Base-by-base conservation (phyloP, 2,329 filamentous ascomycete genomes). In the Chrysoporthe puriensis region DNA sequence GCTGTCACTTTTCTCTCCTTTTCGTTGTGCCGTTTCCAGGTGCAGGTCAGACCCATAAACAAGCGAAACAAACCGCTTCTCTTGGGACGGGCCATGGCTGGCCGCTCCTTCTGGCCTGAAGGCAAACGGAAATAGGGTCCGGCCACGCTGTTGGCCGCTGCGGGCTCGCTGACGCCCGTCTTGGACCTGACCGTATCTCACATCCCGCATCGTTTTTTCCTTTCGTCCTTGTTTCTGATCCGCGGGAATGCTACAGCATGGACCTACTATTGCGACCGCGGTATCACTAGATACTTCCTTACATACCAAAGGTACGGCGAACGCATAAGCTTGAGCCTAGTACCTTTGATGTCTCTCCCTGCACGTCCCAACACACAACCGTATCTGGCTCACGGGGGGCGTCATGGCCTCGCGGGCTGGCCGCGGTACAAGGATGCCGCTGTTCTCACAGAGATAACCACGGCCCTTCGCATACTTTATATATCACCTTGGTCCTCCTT, bases 311-410 rank as follows among this genome's bases (percentile, higher is more conserved):
- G 40, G 43, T 60, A 62, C 52, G 63, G 21, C 42, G 4, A 18
- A 34, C 14, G 43, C 59, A 34, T 43, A 61, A 34, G 59, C 59
- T 1, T 9, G 43, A 48, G 43, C 21, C 32, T 44, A 8, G 36
- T 66, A 69, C 64, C 59, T 46, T 66, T 62, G 52, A 63, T 63
- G 48, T 65, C 56, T 52, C 62, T 43, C 52, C 46, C 46, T 52
- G 58, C 58, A 40, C 56, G 52, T 63, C 58, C 44, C 36, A 26
- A 50, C 34, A n/a, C 18, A 21, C 40, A 46, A 26, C 26, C 48
- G 21, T 43, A 40, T 34, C 46, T 36, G 36, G 57, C 44, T 34
- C 50, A 43, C n/a, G 21, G 13, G 52, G 57, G 48, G n/a, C 44
- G 48, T 60, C 34, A 61, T 66, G 67, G 63, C 61, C 46, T 34